Evolutionary conservation across 2,329 filamentous ascomycete species (phyloP).

Genomic region (Botryotinia narcissicola): DNA sequence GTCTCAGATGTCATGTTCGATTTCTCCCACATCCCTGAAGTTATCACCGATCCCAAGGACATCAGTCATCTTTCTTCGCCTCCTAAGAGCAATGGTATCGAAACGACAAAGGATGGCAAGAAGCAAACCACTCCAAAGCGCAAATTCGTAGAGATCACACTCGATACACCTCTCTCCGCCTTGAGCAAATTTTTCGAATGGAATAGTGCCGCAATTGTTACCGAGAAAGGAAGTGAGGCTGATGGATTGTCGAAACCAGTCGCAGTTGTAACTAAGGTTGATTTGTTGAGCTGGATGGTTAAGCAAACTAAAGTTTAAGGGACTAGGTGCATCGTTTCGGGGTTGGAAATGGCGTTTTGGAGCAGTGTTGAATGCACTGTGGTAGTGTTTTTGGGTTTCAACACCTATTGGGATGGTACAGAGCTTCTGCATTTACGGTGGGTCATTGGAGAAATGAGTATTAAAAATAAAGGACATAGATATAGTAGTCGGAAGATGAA

Average conservation of each 20-base stretch:
- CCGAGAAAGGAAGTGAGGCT: conserved; percentile 62
- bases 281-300: conserved; percentile 89
- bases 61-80: conserved; percentile 44
- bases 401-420: conserved; percentile 8
- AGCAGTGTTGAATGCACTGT: neutral
- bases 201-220: conserved; percentile 95
- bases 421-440: neutral
- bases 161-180: conserved; percentile 78
- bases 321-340: neutral
- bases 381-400: conserved; percentile 4
- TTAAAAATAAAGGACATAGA: neutral
- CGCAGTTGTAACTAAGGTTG: conserved; percentile 94
- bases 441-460: neutral
- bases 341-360: conserved; percentile 10
- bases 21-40: conserved; percentile 82
- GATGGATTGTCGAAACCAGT: conserved; percentile 67
- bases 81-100: conserved; percentile 35
- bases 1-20: conserved; percentile 96
- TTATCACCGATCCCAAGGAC: conserved; percentile 82
- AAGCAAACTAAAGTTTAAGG: conserved; percentile 50
- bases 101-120: conserved; percentile 36
- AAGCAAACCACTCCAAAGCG: conserved; percentile 50
- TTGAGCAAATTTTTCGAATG: conserved; percentile 95
- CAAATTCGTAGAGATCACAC: conserved; percentile 90
- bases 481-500: neutral